Conservation (phyloP, 345 rosid genomes). For the Raphanus raphanistrum region DNA sequence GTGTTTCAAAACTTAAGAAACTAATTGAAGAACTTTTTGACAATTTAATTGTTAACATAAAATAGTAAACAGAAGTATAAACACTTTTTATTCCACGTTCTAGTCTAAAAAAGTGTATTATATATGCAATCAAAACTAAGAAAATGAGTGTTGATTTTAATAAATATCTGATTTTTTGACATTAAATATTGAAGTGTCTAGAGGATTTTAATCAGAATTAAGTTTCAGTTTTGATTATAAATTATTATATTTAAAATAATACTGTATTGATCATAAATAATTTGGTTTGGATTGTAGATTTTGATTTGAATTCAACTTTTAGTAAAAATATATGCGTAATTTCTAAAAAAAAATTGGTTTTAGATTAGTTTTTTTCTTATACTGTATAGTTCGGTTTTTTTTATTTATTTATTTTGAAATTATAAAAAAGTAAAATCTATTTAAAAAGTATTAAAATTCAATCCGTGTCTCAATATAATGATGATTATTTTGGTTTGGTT, state of each 20-base stretch:
- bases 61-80: neutral
- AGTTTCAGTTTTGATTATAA: neutral
- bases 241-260: too few species aligned
- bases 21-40: neutral
- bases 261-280: neutral
- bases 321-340: too few species aligned
- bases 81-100: too few species aligned
- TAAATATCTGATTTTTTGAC: too few species aligned
- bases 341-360: neutral
- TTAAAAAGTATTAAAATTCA: too few species aligned
- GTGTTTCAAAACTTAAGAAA: neutral
- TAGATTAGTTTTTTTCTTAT: neutral
- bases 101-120: too few species aligned
- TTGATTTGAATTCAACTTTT: too few species aligned
- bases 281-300: too few species aligned
- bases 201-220: neutral
- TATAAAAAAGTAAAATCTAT: too few species aligned
- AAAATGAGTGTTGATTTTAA: neutral
- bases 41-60: neutral
- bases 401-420: too few species aligned
- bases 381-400: neutral
- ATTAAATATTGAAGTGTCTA: too few species aligned
- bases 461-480: neutral
- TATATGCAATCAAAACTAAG: neutral
- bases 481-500: neutral